A percentile compares a stretch with the other conserved stretches of the same genome.
Evolutionary conservation across 2,329 filamentous ascomycete species (phyloP).

Genomic region (Ceratocystis cubensis): DNA sequence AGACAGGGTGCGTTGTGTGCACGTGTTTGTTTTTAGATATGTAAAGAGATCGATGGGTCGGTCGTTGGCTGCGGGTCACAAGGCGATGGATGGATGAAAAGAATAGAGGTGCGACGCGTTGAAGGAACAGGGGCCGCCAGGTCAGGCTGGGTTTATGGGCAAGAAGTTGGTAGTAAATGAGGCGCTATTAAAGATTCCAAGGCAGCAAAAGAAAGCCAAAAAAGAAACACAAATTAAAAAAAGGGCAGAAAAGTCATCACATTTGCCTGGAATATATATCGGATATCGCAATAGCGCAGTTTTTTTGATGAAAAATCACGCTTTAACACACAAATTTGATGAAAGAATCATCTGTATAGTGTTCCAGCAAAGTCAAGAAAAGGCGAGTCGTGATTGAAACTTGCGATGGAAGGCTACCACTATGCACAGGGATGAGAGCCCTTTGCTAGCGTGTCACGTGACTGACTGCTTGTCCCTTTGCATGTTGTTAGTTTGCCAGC

Average conservation of each 20-base stretch:
- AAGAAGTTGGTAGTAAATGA: background rate
- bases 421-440: background rate
- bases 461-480: background rate
- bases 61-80: background rate
- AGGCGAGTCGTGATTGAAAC: background rate
- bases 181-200: background rate
- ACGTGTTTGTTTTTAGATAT: background rate
- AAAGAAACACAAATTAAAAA: background rate
- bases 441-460: background rate
- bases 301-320: background rate
- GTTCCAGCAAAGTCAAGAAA: background rate
- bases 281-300: background rate
- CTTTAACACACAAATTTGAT: background rate
- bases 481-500: background rate
- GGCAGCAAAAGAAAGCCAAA: background rate
- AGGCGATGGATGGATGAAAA: constrained; percentile 21
- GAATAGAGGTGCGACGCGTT: constrained; percentile 31
- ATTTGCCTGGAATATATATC: background rate
- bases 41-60: background rate
- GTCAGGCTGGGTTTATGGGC: background rate
- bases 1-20: background rate
- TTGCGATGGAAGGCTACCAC: background rate
- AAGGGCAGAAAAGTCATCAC: background rate
- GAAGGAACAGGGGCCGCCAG: constrained; percentile 26
- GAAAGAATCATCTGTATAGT: background rate